A percentile compares a stretch with the other conserved stretches of the same genome.
phyloP scores from a whole-genome alignment of 495 filamentous ascomycete genomes.

The Lasiosphaeria miniovina region DNA sequence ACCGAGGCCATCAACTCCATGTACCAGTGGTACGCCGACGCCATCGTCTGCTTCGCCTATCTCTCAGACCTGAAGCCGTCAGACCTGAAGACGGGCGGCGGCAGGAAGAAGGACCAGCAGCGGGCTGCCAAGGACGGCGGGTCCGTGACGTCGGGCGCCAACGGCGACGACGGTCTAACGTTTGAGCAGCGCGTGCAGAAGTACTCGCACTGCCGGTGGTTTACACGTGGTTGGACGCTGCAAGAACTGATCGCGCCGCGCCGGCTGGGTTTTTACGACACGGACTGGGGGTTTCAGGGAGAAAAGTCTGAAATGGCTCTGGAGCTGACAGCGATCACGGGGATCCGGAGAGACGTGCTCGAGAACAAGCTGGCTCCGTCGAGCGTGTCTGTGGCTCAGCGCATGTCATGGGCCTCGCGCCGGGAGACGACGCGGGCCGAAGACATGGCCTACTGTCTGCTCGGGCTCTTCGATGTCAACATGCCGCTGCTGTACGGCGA shows the following conservation, averaged over 20 bases:
- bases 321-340: constrained; percentile 15
- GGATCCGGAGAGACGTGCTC: constrained; percentile 11
- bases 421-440: constrained; percentile 20
- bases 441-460: constrained; percentile 27
- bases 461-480: constrained; percentile 24
- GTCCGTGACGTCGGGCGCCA: not conserved
- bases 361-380: not conserved
- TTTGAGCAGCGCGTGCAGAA: not conserved
- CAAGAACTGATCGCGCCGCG: constrained; percentile 40
- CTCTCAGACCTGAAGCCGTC: constrained; percentile 22
- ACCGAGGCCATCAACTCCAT: constrained; percentile 48
- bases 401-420: constrained; percentile 24
- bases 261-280: constrained; percentile 30
- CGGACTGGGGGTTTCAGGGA: constrained; percentile 25
- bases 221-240: constrained; percentile 36
- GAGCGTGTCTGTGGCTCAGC: constrained; percentile 19
- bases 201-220: constrained; percentile 29
- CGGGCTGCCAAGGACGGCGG: not conserved
- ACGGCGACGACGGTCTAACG: not conserved
- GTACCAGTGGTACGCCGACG: constrained; percentile 39
- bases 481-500: constrained; percentile 25
- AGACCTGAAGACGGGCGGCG: constrained; percentile 4
- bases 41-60: constrained; percentile 36
- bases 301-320: constrained; percentile 11
- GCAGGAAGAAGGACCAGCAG: not conserved